Percentiles rank a stretch among this genome's conserved stretches.
phyloP scores from a whole-genome alignment of 202 grass and related monocot species.

The Saccharum hybrid region DNA sequence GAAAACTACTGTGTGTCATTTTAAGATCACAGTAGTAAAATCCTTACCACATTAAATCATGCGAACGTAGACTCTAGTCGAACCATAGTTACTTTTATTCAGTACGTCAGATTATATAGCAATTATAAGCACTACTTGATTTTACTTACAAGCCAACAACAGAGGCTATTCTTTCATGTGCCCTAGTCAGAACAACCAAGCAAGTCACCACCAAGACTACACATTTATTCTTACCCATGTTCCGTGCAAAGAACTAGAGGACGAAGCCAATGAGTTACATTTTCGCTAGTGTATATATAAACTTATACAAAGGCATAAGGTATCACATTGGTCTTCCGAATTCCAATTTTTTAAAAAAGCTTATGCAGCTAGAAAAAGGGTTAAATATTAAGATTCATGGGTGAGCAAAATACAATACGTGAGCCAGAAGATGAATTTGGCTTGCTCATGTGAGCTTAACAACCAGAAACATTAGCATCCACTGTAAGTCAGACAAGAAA shows the following conservation, averaged over 20 bases:
- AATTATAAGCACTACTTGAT: not conserved
- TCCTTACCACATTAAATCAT: conserved; percentile 26
- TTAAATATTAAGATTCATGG: not conserved
- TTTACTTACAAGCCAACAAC: conserved; percentile 17
- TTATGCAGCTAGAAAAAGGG: not conserved
- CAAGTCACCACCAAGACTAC: conserved; percentile 6
- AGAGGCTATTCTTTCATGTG: conserved; percentile 13
- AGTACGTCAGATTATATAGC: too few relatives aligned
- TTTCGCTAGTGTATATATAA: not conserved
- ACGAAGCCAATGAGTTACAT: not conserved
- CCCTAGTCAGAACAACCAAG: conserved; percentile 32
- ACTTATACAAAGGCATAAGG: conserved; percentile 17
- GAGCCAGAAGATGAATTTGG: not conserved
- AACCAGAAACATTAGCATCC: conserved; percentile 9
- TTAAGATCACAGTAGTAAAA: conserved; percentile 14
- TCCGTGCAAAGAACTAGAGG: conserved; percentile 21
- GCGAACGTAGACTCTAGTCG: not conserved
- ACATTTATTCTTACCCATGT: conserved; percentile 23
- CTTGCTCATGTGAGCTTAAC: conserved; percentile 24
- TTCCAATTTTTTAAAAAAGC: conserved; percentile 20
- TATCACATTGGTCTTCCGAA: conserved; percentile 2
- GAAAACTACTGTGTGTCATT: conserved; percentile 6
- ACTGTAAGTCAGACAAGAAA: conserved; percentile 1
- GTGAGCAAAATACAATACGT: conserved; percentile 37
- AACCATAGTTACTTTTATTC: conserved; percentile 2